Percentiles rank a stretch among this genome's conserved stretches.
phyloP scores from a whole-genome alignment of 257 asterid species.

The Perilla frutescens region DNA sequence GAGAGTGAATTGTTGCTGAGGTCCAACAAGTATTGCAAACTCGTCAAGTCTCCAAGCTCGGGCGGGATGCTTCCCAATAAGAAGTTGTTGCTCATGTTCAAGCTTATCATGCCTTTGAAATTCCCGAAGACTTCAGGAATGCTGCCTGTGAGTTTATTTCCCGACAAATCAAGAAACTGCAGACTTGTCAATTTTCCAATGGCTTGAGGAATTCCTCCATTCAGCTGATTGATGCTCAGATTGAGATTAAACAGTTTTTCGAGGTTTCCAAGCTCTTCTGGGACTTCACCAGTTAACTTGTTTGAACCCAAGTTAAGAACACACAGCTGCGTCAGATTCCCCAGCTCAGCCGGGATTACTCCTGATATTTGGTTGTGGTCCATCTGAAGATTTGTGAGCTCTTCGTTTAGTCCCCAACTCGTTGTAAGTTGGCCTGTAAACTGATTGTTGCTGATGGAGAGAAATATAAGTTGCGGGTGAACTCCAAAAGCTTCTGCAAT shows the following conservation, averaged over 20 bases:
- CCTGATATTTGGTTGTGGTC: conserved; percentile 63
- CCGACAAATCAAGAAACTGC: conserved; percentile 61
- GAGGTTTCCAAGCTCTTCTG: conserved; percentile 55
- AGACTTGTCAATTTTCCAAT: conserved; percentile 51
- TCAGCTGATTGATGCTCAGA: conserved; percentile 65
- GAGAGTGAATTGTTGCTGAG: conserved; percentile 64
- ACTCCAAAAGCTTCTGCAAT: neutral
- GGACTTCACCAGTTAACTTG: conserved; percentile 65
- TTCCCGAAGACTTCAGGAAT: conserved; percentile 56
- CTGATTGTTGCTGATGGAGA: conserved; percentile 57
- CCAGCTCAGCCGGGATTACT: conserved; percentile 63
- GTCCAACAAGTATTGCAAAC: conserved; percentile 59
- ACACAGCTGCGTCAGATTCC: conserved; percentile 52
- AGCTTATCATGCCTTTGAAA: conserved; percentile 41
- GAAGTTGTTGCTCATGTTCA: conserved; percentile 57
- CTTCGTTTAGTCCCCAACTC: conserved; percentile 57
- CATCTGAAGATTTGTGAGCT: conserved; percentile 56
- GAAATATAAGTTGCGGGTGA: conserved; percentile 56
- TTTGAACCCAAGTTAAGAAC: conserved; percentile 61
- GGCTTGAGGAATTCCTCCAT: conserved; percentile 58
- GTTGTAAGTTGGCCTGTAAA: conserved; percentile 63
- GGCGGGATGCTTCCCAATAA: conserved; percentile 34
- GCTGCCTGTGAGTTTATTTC: conserved; percentile 54
- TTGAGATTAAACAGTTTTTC: conserved; percentile 47
- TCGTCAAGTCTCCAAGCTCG: conserved; percentile 58